phyloP scores from a whole-genome alignment of 495 filamentous ascomycete species.

The Aspergillus haitiensis region DNA sequence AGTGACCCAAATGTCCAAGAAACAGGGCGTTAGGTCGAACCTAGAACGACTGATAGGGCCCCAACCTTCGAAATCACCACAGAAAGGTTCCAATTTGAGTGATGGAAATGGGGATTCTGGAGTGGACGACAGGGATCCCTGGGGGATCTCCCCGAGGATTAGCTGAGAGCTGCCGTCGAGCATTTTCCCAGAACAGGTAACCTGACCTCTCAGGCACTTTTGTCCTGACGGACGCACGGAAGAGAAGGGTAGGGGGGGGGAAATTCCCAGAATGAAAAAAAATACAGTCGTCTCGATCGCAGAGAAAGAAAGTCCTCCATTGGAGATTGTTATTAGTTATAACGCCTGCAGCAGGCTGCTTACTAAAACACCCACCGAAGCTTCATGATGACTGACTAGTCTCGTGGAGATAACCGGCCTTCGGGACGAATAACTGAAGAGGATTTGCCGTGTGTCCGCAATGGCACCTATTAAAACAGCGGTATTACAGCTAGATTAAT shows the following conservation, averaged over 20 bases:
- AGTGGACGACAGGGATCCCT: constrained; percentile 34
- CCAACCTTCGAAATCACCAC: constrained; percentile 89
- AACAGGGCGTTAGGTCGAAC: constrained; percentile 96
- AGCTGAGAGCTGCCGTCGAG: constrained; percentile 47
- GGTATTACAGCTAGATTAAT: background rate
- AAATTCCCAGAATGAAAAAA: constrained; percentile 5
- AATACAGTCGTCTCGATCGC: constrained; percentile 8
- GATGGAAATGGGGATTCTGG: constrained; percentile 33
- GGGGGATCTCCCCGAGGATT: constrained; percentile 39
- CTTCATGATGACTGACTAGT: constrained; percentile 2
- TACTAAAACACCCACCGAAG: constrained; percentile 11
- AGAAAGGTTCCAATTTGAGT: constrained; percentile 64
- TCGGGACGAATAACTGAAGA: background rate
- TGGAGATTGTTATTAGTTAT: background rate
- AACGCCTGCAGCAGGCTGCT: background rate
- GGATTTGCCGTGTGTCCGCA: background rate
- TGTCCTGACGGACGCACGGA: constrained; percentile 18
- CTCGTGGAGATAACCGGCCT: background rate
- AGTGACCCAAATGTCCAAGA: constrained; percentile 82
- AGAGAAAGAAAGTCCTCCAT: background rate
- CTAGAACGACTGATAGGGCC: constrained; percentile 80
- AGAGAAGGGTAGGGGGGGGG: constrained; percentile 1
- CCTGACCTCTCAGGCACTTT: constrained; percentile 14
- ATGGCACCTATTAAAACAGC: background rate
- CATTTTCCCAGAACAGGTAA: constrained; percentile 33